phyloP scores from a whole-genome alignment of 164 flowering plant genomes.

The Nymphaea thermarum region DNA sequence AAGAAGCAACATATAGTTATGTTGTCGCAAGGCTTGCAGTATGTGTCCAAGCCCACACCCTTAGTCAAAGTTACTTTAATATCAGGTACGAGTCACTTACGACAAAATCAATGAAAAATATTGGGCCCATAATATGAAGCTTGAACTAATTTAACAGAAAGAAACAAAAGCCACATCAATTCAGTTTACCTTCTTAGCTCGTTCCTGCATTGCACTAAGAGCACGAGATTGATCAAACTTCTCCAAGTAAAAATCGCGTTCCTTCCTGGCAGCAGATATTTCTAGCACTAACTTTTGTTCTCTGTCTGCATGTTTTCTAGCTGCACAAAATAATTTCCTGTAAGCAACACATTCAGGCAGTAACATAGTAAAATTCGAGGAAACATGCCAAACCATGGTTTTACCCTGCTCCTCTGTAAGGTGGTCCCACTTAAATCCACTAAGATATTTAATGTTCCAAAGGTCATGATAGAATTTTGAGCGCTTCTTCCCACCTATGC shows the following conservation, averaged over 20 bases:
- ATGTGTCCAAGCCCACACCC: neutral
- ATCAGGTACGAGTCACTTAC: too few species aligned
- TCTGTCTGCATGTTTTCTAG: slow-evolving; percentile 53
- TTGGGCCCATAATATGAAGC: neutral
- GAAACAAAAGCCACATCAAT: neutral
- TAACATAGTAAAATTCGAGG: neutral
- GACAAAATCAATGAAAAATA: neutral
- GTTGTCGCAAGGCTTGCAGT: neutral
- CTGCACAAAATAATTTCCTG: slow-evolving; percentile 9
- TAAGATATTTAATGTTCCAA: slow-evolving; percentile 90
- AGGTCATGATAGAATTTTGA: slow-evolving; percentile 72
- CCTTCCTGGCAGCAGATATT: slow-evolving; percentile 76
- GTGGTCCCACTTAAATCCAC: slow-evolving; percentile 96
- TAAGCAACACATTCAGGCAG: neutral
- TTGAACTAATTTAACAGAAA: neutral
- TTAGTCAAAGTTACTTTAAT: neutral
- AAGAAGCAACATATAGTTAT: neutral
- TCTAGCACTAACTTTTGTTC: slow-evolving; percentile 79
- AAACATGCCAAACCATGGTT: neutral
- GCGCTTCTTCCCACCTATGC: slow-evolving; percentile 80
- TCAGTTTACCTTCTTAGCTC: slow-evolving; percentile 46
- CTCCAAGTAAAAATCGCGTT: slow-evolving; percentile 58
- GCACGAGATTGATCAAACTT: slow-evolving; percentile 68
- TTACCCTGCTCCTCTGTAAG: slow-evolving; percentile 85
- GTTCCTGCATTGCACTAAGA: slow-evolving; percentile 44